Percentiles rank a stretch among this genome's conserved stretches.
Evolutionary conservation across 306 rosid genomes (phyloP).

Genomic region (Dryas octopetala): DNA sequence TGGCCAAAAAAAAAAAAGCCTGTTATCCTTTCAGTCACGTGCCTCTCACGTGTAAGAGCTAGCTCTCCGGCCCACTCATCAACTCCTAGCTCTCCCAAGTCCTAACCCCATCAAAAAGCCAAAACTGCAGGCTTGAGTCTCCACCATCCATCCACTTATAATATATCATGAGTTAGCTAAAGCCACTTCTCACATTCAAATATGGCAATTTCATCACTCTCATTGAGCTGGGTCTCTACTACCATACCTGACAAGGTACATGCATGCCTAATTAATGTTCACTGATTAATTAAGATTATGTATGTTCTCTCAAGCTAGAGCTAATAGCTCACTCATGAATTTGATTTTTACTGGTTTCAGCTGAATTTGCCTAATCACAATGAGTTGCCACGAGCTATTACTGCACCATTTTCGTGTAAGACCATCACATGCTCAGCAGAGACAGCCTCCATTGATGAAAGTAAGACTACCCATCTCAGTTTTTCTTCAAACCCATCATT

Average conservation of each 20-base stretch:
- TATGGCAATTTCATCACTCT: conserved; percentile 72
- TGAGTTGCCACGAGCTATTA: conserved; percentile 36
- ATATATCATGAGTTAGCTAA: conserved; percentile 30
- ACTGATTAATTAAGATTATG: not conserved
- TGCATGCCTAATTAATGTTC: not conserved
- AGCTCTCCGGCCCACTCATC: conserved; percentile 10
- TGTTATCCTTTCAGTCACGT: conserved; percentile 4
- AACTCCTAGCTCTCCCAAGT: not conserved
- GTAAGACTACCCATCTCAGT: conserved; percentile 38
- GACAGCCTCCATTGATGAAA: conserved; percentile 41
- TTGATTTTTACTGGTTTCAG: conserved; percentile 39
- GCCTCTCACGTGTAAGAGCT: conserved; percentile 5
- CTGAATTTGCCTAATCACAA: conserved; percentile 46
- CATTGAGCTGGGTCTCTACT: conserved; percentile 56
- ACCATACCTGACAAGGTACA: conserved; percentile 57
- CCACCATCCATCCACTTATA: conserved; percentile 27
- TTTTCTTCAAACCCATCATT: not conserved
- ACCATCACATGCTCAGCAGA: conserved; percentile 42
- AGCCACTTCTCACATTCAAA: conserved; percentile 27
- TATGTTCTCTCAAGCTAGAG: too few species aligned
- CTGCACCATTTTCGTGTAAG: conserved; percentile 43
- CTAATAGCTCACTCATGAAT: conserved; percentile 1
- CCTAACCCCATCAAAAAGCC: conserved; percentile 13
- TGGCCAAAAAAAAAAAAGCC: too few species aligned
- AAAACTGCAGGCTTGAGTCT: conserved; percentile 20